Evolutionary conservation across 441 rosid genomes (phyloP), one percentile per base, ranked within the genome.

Genomic region (Aleurites moluccanus): DNA sequence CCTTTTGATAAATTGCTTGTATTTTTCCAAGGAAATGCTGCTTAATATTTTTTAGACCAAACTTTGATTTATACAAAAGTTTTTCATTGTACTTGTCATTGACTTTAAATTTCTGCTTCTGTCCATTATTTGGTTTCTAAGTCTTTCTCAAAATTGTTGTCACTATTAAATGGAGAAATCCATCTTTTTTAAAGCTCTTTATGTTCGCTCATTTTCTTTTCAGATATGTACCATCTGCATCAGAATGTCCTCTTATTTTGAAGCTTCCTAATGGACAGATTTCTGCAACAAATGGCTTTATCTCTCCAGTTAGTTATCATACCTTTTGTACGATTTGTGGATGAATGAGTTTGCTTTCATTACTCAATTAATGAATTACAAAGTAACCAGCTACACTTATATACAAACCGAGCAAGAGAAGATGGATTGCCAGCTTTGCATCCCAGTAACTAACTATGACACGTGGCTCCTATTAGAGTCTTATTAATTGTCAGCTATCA

Each of bases 221-320:
- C 88, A 96, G 99, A 78, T 96, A 93, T 79, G 77, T 96, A 67
- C 98, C 99, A 72, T 91, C 98, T 30, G 90, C 87, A 74, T 82
- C 82, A 64, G 98, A 96, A 81, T 91, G 93, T 78, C 99, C 98
- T 70, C 96, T 93, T 82, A 89, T 79, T 81, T 85, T 93, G 69
- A 90, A 83, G 87, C 93, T 91, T 77, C 87, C 94, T 52, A 78
- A 84, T 89, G 97, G 95, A 85, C 91, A 90, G 75, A 85, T 96
- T 82, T 96, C 99, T 81, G 76, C 84, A 77, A 89, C 98, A 74
- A 93, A 93, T 89, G 91, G 94, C 76, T 96, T 93, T 77, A 90
- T 94, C 85, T 92, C 99, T 73, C 99, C 98, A 28, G 98, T 96
- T 72, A 88, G 88, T 86, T 75, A 33, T 63, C 73, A 28, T 40